Base-by-base conservation (phyloP, 1,139 yeast genomes). In the Pichia sp. region DNA sequence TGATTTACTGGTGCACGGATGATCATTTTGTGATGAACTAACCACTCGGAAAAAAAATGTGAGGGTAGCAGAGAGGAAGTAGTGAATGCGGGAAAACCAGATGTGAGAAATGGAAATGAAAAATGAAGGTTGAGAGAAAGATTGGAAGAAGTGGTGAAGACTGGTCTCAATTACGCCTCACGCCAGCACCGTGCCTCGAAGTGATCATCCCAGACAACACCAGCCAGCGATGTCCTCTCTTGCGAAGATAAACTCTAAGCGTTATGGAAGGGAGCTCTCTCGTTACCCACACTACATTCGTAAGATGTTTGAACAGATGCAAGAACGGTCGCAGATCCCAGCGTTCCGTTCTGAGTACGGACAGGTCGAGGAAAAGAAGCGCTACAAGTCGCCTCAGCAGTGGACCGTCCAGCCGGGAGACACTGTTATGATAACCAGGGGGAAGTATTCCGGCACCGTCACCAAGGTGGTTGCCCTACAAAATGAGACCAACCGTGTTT, bases 391-490 rank as follows among this genome's bases (percentile, higher is more conserved):
- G 7, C 74, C 74, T 50, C 66, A 67, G 50, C 78, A 82, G 50
- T 75, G 84, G 77, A 75, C 74, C 58, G 82, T 76, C 60, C 73
- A 78, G 55, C 80, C 79, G 16, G 89, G 89, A 34, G 90, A 84
- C 67, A 73, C 84, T 54, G 89, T 85, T 4, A 75, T 84, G 62
- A 78, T 91, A 52, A 75, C 83, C 33, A 76, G 76, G 53, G 97
- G 97, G 20, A 77, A 78, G 51, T 80, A 81, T 65, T 81, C 81
- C 64, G 96, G 97, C 29, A 84, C 81, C 30, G 77, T 91, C 17
- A 83, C 92, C 29, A 81, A 82, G 55, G 74, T 84, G 42, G 73
- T 73, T 51, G 75, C 76, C 43, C 74, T 76, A 45, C 76, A 73
- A 54, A 66, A 66, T 30, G 71, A 74, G 52, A 75, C 83, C n/a